Base-by-base conservation (phyloP, 2,329 filamentous ascomycete genomes). In the Fusarium torreyae region DNA sequence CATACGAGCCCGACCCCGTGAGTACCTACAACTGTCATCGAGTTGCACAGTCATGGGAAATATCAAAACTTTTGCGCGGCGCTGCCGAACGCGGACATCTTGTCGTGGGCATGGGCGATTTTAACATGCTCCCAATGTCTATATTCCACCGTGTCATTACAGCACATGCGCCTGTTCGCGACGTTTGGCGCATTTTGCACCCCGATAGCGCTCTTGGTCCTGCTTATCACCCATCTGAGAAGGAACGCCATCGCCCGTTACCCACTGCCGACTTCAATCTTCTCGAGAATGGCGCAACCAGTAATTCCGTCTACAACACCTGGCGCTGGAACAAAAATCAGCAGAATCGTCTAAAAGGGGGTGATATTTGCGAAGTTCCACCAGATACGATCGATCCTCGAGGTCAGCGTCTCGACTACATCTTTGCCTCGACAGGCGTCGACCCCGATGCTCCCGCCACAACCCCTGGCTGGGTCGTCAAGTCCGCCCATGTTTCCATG, bases 121-220 rank as follows among this genome's bases (percentile, higher is more conserved):
- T 98, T 83, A 98, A 98, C 81, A 97, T 97, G 92, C 84, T 94
- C n/a, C 96, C 96, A 1, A 81, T 91, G 40, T 97, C 93, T 26
- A 88, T 97, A 66, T 91, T 92, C 33, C 93, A 98, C 81, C 88
- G 90, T 55, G 85, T 98, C 69, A 91, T 99, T 71, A 92, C 91
- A 59, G 88, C 90, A 5, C 91, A 94, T 76, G 89, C 91, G 11
- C 91, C 91, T 15, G 91, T 97, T 28, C 87, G 87, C 44, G 96
- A 99, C 77, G 89, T 90, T 22, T 99, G 96, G 96, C 88, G 92
- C 56, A 86, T 92, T 31, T 80, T 97, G 20, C 92, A 97, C 77
- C 95, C 96, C 0, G 87, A 94, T 63, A 95, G 92, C 48, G 94
- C 94, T 3, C 79, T 97, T 33, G 94, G 94, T 5, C 88, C 91